These are phyloP conservation scores for Haplosporangium sp. DNA, from an alignment of 371 early-diverging fungal species.

Conservation along the genomic window DNA sequence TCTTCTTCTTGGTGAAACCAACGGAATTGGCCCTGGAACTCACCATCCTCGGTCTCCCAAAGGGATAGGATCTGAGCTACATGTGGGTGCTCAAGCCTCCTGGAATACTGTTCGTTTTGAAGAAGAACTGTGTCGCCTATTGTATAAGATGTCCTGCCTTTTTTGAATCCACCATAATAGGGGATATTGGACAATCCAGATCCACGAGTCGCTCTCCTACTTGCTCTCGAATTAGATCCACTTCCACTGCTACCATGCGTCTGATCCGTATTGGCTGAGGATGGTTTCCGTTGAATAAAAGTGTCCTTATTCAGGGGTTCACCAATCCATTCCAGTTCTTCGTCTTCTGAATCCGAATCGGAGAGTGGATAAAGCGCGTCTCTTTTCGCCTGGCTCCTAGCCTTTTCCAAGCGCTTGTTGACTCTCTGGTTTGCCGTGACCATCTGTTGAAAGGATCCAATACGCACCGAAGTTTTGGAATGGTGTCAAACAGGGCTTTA, in stretches of 20 bases:
- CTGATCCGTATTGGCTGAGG: not conserved
- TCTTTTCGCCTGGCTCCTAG: slow-evolving; percentile 16
- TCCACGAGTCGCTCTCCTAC: slow-evolving; percentile 46
- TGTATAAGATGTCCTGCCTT: slow-evolving; percentile 22
- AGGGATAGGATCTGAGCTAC: slow-evolving; percentile 58
- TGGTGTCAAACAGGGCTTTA: too few species aligned
- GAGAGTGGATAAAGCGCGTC: slow-evolving; percentile 19
- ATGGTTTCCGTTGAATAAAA: slow-evolving; percentile 16
- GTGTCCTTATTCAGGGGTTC: slow-evolving; percentile 48
- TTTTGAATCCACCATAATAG: slow-evolving; percentile 31
- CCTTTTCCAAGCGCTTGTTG: slow-evolving; percentile 23
- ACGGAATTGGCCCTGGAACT: slow-evolving; percentile 55
- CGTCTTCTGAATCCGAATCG: slow-evolving; percentile 44
- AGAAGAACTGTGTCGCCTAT: slow-evolving; percentile 52
- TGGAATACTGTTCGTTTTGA: slow-evolving; percentile 37
- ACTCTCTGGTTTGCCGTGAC: slow-evolving; percentile 20
- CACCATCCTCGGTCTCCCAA: slow-evolving; percentile 62
- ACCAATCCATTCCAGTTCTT: slow-evolving; percentile 37
- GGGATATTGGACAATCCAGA: slow-evolving; percentile 51
- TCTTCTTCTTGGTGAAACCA: slow-evolving; percentile 60
- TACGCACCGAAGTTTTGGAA: too few species aligned
- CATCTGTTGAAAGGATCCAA: slow-evolving; percentile 13
- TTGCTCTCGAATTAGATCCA: not conserved
- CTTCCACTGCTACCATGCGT: not conserved
- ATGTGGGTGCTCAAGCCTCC: slow-evolving; percentile 50